Evolutionary conservation across 2,329 filamentous ascomycete genomes (phyloP), one percentile per base, ranked within the genome.

Genomic region (Calonectria montana): DNA sequence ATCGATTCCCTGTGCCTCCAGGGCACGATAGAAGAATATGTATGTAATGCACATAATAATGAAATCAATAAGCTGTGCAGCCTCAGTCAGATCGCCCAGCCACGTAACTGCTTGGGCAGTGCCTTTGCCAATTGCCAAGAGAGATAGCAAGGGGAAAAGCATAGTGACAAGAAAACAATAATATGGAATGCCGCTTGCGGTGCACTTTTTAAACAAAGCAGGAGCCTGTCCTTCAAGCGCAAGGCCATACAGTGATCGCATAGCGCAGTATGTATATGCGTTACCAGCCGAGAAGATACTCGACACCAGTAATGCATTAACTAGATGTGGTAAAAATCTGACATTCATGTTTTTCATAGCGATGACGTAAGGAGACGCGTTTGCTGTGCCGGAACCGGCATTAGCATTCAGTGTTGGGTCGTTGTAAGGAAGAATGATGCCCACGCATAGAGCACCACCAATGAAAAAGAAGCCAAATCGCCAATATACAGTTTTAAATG

Each of bases 31-130:
- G 77, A 85, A 86, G 68, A 83, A 82, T 45, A 86, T 74, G 77
- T 85, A 88, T 18, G 85, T 85, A 55, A 85, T 73, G 71, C 81
- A 82, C 76, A 86, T 86, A 78, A 88, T 84, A 71, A 92, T 87
- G 80, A 90, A 92, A 82, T 91, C 89, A 78, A 92, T 90, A 74
- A 90, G 85, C 43, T 87, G 85, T 25, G 86, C 88, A 9, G 87
- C 88, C 3, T 88, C 90, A 75, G 89, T 86, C 10, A 91, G 81
- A 72, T 85, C 87, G 72, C 87, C 82, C 57, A 91, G 82, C 87
- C 87, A 90, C 59, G 77, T 86, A 21, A 90, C 83, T 3, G 87
- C 86, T 18, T 50, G 50, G 12, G 50, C 41, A 41, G 45, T 65
- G 13, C 39, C 23, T 15, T 48, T 65, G 1, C 39, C 37, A 43